Evolutionary conservation across 2,329 filamentous ascomycete species (phyloP).

Genomic region (Thyridium curvatum): DNA sequence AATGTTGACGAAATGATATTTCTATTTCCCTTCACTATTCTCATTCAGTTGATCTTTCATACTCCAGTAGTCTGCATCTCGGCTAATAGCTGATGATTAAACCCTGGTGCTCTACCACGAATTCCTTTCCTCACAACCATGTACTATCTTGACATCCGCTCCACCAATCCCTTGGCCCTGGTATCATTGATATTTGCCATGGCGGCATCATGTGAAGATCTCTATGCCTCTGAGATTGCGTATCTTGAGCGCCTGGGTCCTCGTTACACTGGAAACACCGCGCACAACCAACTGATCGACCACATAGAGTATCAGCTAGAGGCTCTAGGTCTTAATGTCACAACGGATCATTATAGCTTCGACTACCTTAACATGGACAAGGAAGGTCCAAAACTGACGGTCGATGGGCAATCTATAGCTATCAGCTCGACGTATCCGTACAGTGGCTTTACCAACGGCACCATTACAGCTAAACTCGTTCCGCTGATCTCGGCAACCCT

Average conservation of each 20-base stretch:
- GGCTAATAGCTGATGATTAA: no score
- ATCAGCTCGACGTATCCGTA: background rate
- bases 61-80: no score
- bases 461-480: background rate
- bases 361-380: background rate
- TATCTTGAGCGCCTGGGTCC: background rate
- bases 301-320: background rate
- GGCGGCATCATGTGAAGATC: no score
- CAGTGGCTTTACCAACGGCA: background rate
- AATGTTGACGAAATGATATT: no score
- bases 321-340: background rate
- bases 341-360: background rate
- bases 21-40: no score
- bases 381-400: background rate
- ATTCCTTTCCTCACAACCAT: no score
- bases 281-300: slow-evolving; percentile 1
- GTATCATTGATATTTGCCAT: no score
- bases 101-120: no score
- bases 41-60: no score
- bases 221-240: no score
- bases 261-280: background rate
- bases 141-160: no score
- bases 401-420: background rate
- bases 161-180: no score
- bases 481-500: background rate